A percentile compares a stretch with the other conserved stretches of the same genome.
Conservation (phyloP, 2,329 filamentous ascomycete genomes). For the Teratosphaeria zuluensis region DNA sequence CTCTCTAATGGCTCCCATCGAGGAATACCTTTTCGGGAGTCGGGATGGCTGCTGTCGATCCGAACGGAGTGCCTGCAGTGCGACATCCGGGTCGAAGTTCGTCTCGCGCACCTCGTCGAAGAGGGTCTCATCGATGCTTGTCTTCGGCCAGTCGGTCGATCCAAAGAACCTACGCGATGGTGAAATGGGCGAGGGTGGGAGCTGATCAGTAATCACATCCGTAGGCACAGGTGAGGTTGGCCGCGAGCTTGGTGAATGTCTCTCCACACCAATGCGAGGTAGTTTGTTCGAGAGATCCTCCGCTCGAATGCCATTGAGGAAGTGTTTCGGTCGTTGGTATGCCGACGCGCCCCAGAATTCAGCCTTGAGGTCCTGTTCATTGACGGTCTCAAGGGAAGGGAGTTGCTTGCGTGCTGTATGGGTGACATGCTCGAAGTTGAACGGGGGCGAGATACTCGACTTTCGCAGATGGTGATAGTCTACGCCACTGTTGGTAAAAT, state of each 20-base stretch:
- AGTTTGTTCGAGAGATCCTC: constrained; percentile 30
- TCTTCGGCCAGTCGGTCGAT: background rate
- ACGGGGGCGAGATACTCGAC: constrained; percentile 49
- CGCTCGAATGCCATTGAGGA: constrained; percentile 44
- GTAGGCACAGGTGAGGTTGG: constrained; percentile 3
- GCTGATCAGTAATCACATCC: background rate
- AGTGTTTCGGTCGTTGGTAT: constrained; percentile 40
- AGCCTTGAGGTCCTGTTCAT: constrained; percentile 42
- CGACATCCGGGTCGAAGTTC: constrained; percentile 9
- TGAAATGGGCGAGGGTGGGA: background rate
- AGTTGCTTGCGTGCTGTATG: constrained; percentile 49
- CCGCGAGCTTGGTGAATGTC: constrained; percentile 6
- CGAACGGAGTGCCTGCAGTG: constrained; percentile 6
- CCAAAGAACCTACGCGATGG: background rate
- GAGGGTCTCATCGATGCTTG: constrained; percentile 15
- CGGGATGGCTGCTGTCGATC: constrained; percentile 2
- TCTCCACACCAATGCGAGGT: constrained; percentile 1
- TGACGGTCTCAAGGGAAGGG: constrained; percentile 41
- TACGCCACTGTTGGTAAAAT: constrained; percentile 3
- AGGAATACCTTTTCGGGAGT: constrained; percentile 13
- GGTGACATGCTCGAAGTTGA: constrained; percentile 55
- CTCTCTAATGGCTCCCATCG: constrained; percentile 11
- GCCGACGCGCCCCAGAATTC: constrained; percentile 46
- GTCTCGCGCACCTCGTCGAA: constrained; percentile 18
- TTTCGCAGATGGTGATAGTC: constrained; percentile 29